Percentiles rank a stretch among this genome's conserved stretches.
These are phyloP conservation scores for Fusarium hostae DNA, from an alignment of 2,329 filamentous ascomycete genomes.

Conservation along the genomic window DNA sequence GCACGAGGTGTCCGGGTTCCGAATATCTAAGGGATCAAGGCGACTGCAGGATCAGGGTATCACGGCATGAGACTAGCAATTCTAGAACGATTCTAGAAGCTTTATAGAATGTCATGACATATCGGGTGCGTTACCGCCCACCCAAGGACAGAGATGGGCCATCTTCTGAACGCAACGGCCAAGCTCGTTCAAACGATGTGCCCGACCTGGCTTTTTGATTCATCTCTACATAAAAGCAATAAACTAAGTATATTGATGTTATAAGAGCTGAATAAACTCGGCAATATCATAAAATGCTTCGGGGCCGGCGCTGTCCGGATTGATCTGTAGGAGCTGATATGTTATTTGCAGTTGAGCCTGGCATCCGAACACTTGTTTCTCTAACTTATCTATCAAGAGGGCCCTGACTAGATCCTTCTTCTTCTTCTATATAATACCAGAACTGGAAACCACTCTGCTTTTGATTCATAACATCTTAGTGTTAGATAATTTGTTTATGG, in stretches of 20 bases:
- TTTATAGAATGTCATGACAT: neutral
- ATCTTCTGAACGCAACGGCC: neutral
- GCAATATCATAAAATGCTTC: rapidly evolving
- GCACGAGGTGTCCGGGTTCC: neutral
- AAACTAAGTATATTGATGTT: rapidly evolving
- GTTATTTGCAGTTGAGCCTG: neutral
- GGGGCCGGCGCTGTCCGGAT: neutral
- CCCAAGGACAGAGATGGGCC: neutral
- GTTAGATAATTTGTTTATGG: no score
- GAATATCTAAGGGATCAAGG: neutral
- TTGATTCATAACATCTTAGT: neutral
- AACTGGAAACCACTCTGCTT: neutral
- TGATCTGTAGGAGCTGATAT: no score
- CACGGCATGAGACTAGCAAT: neutral
- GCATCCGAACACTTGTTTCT: neutral
- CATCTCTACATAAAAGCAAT: neutral
- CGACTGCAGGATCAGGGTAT: neutral
- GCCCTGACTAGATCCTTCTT: neutral
- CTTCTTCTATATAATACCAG: neutral
- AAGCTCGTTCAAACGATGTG: neutral
- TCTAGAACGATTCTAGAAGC: neutral
- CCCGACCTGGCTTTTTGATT: neutral
- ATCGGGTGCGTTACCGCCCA: neutral
- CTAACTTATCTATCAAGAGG: neutral
- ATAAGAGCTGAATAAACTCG: no score